A percentile compares a stretch with the other conserved stretches of the same genome.
Conservation (phyloP, 73 alveolate species). For the Breviolum minutum region DNA sequence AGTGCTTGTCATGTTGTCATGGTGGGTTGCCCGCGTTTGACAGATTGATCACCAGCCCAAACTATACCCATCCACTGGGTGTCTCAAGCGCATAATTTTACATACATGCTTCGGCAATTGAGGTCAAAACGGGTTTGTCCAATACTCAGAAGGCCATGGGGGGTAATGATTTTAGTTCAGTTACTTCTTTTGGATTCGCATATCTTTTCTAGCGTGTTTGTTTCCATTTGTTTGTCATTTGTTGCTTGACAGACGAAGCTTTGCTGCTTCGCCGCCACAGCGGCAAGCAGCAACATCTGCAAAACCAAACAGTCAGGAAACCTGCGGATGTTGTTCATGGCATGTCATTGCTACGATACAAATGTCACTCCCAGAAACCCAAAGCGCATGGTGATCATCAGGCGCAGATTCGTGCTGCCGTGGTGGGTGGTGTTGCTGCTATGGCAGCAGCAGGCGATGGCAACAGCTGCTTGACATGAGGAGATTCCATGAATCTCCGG, state of each 20-base stretch:
- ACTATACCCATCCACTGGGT: too few relatives aligned
- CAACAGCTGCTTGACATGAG: not conserved
- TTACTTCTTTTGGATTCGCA: not conserved
- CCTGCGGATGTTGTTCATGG: too few relatives aligned
- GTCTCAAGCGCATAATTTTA: too few relatives aligned
- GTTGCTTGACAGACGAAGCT: not conserved
- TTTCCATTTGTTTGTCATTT: too few relatives aligned
- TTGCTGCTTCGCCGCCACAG: not conserved
- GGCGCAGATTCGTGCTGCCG: slow-evolving; percentile 32
- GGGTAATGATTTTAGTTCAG: too few relatives aligned
- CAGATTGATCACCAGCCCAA: too few relatives aligned
- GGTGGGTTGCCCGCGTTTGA: too few relatives aligned
- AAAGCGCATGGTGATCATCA: not conserved
- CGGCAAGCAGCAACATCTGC: not conserved
- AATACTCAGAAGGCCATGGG: slow-evolving; percentile 70
- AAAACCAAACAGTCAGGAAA: not conserved
- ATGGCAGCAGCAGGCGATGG: slow-evolving; percentile 44
- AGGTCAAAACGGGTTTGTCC: slow-evolving; percentile 66
- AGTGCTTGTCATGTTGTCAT: too few relatives aligned
- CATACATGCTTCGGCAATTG: not conserved
- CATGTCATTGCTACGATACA: too few relatives aligned
- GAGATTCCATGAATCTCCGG: not conserved
- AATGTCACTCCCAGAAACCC: not conserved
- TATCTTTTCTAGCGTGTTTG: not conserved
- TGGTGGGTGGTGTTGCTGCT: slow-evolving; percentile 31